These are phyloP conservation scores for Diaporthe longicolla DNA, from an alignment of 2,329 filamentous ascomycete species.

Conservation along the genomic window DNA sequence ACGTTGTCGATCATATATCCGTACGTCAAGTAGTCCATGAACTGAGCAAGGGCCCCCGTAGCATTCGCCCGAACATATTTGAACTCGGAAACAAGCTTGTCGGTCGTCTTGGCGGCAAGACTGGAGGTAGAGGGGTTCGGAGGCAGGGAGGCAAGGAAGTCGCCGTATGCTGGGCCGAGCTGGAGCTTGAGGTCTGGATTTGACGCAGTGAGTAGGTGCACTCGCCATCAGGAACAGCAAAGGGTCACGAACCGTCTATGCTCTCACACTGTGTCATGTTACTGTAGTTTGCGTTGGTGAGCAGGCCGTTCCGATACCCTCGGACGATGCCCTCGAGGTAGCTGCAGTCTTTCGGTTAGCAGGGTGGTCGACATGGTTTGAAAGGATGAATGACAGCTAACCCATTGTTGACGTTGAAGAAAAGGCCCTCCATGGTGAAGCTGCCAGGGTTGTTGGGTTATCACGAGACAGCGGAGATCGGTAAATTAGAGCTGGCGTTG, in stretches of 20 bases:
- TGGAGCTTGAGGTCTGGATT: constrained; percentile 93
- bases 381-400: constrained; percentile 53
- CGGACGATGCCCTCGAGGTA: constrained; percentile 98
- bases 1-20: constrained; percentile 99
- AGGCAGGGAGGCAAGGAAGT: constrained; percentile 93
- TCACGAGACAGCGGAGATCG: constrained; percentile 20
- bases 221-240: background rate
- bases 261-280: constrained; percentile 98
- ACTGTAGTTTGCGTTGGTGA: constrained; percentile 91
- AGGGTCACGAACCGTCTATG: constrained; percentile 80
- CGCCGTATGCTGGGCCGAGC: constrained; percentile 95
- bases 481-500: constrained; percentile 11
- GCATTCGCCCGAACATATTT: constrained; percentile 96
- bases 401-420: constrained; percentile 96
- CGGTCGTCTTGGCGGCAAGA: constrained; percentile 94
- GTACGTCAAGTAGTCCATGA: constrained; percentile 98
- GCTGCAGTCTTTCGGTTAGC: constrained; percentile 62
- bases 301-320: constrained; percentile 93
- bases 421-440: constrained; percentile 84
- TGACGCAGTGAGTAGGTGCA: constrained; percentile 40
- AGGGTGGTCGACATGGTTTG: background rate
- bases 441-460: constrained; percentile 9
- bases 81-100: constrained; percentile 98
- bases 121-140: constrained; percentile 97
- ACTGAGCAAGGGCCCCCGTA: constrained; percentile 89